phyloP scores from a whole-genome alignment of 2,329 filamentous ascomycete species.

The Penicillium sp. region DNA sequence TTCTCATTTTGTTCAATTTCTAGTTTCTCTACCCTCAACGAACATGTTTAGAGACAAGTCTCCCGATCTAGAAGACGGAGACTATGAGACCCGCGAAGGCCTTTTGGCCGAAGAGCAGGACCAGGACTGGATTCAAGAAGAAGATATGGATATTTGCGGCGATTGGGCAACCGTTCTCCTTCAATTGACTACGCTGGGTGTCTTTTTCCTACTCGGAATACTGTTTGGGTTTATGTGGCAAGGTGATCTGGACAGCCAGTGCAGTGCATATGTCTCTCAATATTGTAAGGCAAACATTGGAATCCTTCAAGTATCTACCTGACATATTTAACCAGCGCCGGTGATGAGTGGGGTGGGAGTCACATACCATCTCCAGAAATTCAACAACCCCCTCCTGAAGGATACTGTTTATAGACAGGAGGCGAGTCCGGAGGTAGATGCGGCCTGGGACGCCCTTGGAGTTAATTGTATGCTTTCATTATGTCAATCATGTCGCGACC shows the following conservation, averaged over 20 bases:
- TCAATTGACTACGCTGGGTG: slow-evolving; percentile 2
- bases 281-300: slow-evolving; percentile 19
- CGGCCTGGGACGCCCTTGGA: slow-evolving; percentile 55
- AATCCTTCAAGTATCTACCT: background rate
- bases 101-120: slow-evolving; percentile 18
- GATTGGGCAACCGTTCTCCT: background rate
- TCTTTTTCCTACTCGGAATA: slow-evolving; percentile 14
- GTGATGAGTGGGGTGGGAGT: slow-evolving; percentile 43
- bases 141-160: background rate
- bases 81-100: slow-evolving; percentile 6
- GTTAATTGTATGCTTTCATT: slow-evolving; percentile 46
- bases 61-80: background rate
- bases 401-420: slow-evolving; percentile 54
- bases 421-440: slow-evolving; percentile 55
- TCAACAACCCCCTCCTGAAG: slow-evolving; percentile 58
- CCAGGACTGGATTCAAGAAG: background rate
- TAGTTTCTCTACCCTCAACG: background rate
- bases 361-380: slow-evolving; percentile 43
- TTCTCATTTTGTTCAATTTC: background rate
- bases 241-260: slow-evolving; percentile 22
- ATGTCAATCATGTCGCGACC: background rate
- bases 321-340: slow-evolving; percentile 26
- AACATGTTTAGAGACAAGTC: slow-evolving; percentile 7
- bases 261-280: slow-evolving; percentile 23
- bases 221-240: slow-evolving; percentile 21